Evolutionary conservation across 495 filamentous ascomycete species (phyloP), one percentile per base, ranked within the genome.

Genomic region (Aspergillus campestris): DNA sequence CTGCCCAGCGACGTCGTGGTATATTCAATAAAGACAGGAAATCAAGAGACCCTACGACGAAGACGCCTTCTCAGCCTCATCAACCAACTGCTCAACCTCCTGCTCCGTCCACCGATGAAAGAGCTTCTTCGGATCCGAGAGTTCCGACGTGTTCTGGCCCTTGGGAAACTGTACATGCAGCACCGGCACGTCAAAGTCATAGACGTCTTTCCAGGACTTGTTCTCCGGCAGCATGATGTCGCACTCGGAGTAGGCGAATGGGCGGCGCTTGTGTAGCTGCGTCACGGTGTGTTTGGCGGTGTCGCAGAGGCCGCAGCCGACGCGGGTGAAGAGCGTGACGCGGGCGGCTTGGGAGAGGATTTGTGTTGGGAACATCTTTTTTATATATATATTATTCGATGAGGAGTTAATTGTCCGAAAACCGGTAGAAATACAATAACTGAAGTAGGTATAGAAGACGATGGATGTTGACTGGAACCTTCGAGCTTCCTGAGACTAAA

Each of bases 101-200:
- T 79, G 72, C 38, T 78, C 68, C 3, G 78, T 84, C 60, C 87
- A 89, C 34, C 85, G 75, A 66, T 95, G 89, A 78, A 94, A 94
- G 28, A 94, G 66, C 58, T 94, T 92, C 47, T 76, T 65, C 3
- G 82, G 77, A 49, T 82, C 74, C 7, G 78, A 76, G 7, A 67
- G 51, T 0, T 55, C 49, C 13, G 58, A 49, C 34, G 18, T 2
- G 18, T 53, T 46, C 36, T 50, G 33, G 41, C 57, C 74, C 49
- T 64, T 58, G 27, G 73, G 55, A 8, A 65, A 56, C 31, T 77
- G 70, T 9, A 76, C 64, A 58, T 94, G 89, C 9, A 94, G 83
- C 40, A 95, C 89, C 3, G 89, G 89, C 1, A 87, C 84, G 57
- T 95, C 89, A 58, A 94, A 91, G 18, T 94, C 89, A 57, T 95